Conservation (phyloP, 306 rosid genomes). For the Gillenia trifoliata region DNA sequence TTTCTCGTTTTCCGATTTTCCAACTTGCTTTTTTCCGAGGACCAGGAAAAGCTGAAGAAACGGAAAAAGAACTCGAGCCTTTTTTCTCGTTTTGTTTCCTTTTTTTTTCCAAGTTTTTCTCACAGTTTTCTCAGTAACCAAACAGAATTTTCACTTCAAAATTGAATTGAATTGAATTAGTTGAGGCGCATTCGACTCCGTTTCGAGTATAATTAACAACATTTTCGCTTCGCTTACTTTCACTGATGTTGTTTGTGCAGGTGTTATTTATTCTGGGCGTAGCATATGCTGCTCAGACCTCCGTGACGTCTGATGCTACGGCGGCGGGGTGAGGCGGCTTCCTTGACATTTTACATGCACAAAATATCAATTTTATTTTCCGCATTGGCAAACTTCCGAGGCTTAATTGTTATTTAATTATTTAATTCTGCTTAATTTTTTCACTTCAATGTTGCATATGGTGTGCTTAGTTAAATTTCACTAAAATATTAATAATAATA, state of each 20-base stretch:
- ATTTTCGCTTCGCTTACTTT: not conserved
- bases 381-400: not conserved
- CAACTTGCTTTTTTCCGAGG: no score
- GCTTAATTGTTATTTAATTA: not conserved
- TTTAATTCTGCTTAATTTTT: not conserved
- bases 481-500: not conserved
- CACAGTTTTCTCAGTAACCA: not conserved
- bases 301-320: conserved; percentile 32
- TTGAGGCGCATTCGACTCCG: not conserved
- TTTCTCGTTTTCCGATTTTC: not conserved
- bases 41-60: not conserved
- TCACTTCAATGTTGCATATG: not conserved
- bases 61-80: not conserved
- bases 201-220: not conserved
- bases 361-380: not conserved
- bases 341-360: not conserved
- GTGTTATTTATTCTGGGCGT: conserved; percentile 40
- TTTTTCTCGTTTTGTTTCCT: not conserved
- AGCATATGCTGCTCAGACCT: conserved; percentile 35
- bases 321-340: conserved; percentile 23
- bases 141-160: not conserved
- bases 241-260: conserved; percentile 39
- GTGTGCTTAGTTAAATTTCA: not conserved
- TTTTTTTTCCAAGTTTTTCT: not conserved
- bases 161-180: not conserved